Evolutionary conservation across 441 rosid genomes (phyloP), one percentile per base, ranked within the genome.

Genomic region (Gossypium laxum): DNA sequence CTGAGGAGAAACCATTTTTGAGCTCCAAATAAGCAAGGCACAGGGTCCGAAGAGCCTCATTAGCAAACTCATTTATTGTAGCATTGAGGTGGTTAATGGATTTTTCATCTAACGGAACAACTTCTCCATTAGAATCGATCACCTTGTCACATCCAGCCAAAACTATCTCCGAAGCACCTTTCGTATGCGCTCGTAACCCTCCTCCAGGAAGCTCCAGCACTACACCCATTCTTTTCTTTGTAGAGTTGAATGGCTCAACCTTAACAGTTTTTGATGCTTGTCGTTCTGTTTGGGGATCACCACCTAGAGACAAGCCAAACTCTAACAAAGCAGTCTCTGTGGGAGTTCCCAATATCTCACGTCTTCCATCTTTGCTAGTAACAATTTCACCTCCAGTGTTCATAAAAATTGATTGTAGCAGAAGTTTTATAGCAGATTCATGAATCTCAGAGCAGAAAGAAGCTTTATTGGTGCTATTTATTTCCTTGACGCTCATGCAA

Each of bases 321-420:
- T 91, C 97, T 74, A 93, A 75, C 54, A 93, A 68, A 77, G 96
- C 92, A 67, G 91, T 81, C 80, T 90, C 92, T 0, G 90, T 90
- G 2, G 96, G 94, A 8, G 91, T 81, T 73, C 98, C 96, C 70
- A 92, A 50, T 51, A 89, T 88, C 86, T 88, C 96, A 1, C 56
- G 82, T 59, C 86, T 89, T 0, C 90, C 87, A 3, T 76, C 77
- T 78, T 88, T 80, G 74, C 79, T 82, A 26, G 77, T 75, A 15
- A 88, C 93, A 62, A 92, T 86, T 84, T 89, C 98, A 15, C 96
- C 95, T 0, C 88, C 92, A 0, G 98, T 89, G 76, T 92, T 90
- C 21, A 74, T 88, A 60, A 92, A 92, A 65, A 92, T 90, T 47
- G 96, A 88, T 52, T 92, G 93, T 2, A 83, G 78, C 17, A 92